These are phyloP conservation scores for Penicillium salamii DNA, from an alignment of 495 filamentous ascomycete species.

Conservation along the genomic window DNA sequence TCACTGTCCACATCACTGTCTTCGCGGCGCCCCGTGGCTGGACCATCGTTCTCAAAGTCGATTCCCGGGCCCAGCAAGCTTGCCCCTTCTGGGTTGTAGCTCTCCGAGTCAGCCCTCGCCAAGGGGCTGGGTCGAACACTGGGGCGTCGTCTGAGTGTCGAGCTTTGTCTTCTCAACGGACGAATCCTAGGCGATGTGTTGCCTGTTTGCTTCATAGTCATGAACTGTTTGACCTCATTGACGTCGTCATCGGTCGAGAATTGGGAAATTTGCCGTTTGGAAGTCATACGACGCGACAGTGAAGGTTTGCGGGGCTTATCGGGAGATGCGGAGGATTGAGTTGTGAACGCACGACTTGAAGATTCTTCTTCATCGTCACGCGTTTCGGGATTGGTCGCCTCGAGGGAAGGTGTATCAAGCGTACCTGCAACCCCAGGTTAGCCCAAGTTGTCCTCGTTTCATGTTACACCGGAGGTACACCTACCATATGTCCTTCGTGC, in stretches of 20 bases:
- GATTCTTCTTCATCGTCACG: constrained; percentile 34
- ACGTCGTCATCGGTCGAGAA: constrained; percentile 94
- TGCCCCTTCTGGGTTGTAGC: constrained; percentile 45
- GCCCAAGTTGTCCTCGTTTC: constrained; percentile 4
- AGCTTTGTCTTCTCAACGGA: constrained; percentile 47
- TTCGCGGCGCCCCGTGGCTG: constrained; percentile 28
- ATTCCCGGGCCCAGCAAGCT: constrained; percentile 32
- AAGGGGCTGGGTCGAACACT: constrained; percentile 57
- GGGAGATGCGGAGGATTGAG: constrained; percentile 57
- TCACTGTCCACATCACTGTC: constrained; percentile 21
- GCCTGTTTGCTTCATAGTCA: constrained; percentile 33
- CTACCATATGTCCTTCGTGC: constrained; percentile 37
- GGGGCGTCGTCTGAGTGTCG: constrained; percentile 69
- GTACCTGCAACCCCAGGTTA: constrained; percentile 31
- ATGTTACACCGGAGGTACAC: constrained; percentile 17
- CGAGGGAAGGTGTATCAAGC: constrained; percentile 28
- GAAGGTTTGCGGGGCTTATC: constrained; percentile 66
- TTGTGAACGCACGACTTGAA: constrained; percentile 23
- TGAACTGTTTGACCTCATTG: constrained; percentile 69
- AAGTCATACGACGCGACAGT: constrained; percentile 68
- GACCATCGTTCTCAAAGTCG: constrained; percentile 16
- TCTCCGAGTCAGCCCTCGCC: constrained; percentile 55
- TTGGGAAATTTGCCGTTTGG: constrained; percentile 69
- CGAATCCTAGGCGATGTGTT: constrained; percentile 39
- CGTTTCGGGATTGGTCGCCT: constrained; percentile 23